phyloP scores from a whole-genome alignment of 1,139 yeast species.

The Pichia sp. region DNA sequence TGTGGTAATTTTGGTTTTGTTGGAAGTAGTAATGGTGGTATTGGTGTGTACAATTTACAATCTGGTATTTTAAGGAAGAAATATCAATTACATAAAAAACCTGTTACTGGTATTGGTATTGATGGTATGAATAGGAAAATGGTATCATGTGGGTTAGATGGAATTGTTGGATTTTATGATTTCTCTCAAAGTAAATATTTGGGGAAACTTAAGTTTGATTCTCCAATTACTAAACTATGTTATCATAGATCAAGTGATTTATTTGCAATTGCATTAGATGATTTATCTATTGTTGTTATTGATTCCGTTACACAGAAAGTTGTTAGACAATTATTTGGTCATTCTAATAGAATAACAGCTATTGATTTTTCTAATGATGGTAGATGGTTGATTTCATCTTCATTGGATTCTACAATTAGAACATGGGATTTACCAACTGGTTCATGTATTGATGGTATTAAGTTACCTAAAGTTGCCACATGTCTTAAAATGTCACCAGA shows the following conservation, averaged over 20 bases:
- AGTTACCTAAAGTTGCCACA: constrained; percentile 72
- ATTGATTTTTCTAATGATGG: constrained; percentile 94
- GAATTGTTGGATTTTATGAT: constrained; percentile 80
- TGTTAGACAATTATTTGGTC: constrained; percentile 87
- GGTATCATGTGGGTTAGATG: constrained; percentile 87
- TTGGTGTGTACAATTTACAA: constrained; percentile 83
- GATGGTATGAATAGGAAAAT: constrained; percentile 86
- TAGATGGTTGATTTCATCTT: constrained; percentile 84
- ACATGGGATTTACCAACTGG: constrained; percentile 99
- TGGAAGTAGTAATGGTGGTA: constrained; percentile 88
- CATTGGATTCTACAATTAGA: constrained; percentile 80
- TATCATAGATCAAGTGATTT: constrained; percentile 80
- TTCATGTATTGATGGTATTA: constrained; percentile 89
- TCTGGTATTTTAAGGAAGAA: constrained; percentile 70
- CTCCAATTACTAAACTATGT: constrained; percentile 72
- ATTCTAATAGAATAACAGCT: constrained; percentile 78
- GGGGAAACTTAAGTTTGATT: constrained; percentile 60
- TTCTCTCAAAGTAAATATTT: constrained; percentile 65
- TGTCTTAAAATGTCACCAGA: constrained; percentile 73
- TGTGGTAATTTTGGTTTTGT: constrained; percentile 95
- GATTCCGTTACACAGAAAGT: constrained; percentile 76
- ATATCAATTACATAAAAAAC: constrained; percentile 60
- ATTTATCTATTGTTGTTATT: constrained; percentile 72
- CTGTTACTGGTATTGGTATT: constrained; percentile 83
- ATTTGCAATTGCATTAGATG: constrained; percentile 80